phyloP scores from a whole-genome alignment of 192 early-diverging fungal genomes.

The Haplosporangium gracile region DNA sequence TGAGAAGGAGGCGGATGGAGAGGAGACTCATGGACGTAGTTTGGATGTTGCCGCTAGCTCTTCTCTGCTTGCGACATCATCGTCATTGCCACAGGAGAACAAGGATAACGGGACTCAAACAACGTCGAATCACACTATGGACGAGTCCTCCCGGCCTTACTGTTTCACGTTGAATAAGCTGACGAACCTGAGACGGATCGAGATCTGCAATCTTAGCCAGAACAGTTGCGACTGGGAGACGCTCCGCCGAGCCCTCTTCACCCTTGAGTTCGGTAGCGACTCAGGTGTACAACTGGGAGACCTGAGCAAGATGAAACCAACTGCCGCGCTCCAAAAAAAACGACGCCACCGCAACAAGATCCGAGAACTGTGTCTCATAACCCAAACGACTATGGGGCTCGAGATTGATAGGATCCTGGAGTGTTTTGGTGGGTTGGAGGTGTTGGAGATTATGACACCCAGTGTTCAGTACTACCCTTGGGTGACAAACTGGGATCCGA shows the following conservation, averaged over 20 bases:
- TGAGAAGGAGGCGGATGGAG: no score
- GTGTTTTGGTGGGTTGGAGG: slow-evolving; percentile 23
- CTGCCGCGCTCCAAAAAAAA: not conserved
- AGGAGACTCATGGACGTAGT: no score
- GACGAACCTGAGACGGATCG: slow-evolving; percentile 19
- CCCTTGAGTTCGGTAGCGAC: slow-evolving; percentile 12
- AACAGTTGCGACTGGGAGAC: slow-evolving; percentile 32
- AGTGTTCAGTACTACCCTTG: not conserved
- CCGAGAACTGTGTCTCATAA: slow-evolving; percentile 4
- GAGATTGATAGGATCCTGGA: not conserved
- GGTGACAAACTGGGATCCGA: slow-evolving; percentile 9
- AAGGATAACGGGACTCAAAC: not conserved
- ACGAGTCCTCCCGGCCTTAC: slow-evolving; percentile 10
- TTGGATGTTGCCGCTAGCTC: no score
- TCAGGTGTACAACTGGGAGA: not conserved
- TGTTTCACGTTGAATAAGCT: slow-evolving; percentile 33
- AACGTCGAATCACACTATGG: not conserved
- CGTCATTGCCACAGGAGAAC: not conserved
- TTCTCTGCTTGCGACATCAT: not conserved
- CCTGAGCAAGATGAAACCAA: not conserved
- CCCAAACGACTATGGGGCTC: not conserved
- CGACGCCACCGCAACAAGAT: not conserved
- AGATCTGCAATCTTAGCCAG: slow-evolving; percentile 16
- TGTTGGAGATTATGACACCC: not conserved
- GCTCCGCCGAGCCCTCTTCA: slow-evolving; percentile 14